phyloP scores from a whole-genome alignment of 2,329 filamentous ascomycete species.

The Stemphylium vesicarium region DNA sequence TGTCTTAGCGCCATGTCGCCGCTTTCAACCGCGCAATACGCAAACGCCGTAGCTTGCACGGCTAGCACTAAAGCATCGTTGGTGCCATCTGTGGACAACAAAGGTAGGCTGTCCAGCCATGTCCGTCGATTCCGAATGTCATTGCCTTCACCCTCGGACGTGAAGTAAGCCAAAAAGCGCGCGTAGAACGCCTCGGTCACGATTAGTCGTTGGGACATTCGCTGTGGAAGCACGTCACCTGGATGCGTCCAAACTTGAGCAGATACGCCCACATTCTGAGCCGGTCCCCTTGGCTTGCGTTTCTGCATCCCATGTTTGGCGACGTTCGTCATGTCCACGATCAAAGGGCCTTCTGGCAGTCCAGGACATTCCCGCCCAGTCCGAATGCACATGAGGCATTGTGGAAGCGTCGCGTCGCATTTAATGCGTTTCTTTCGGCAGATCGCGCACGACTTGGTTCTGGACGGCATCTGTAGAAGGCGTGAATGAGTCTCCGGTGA shows the following conservation, averaged over 20 bases:
- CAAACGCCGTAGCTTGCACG: conserved; percentile 35
- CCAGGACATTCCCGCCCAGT: conserved; percentile 34
- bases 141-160: conserved; percentile 29
- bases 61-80: conserved; percentile 34
- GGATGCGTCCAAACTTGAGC: background rate
- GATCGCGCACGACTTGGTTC: conserved; percentile 35
- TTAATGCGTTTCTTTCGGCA: conserved; percentile 43
- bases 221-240: conserved; percentile 2
- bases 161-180: conserved; percentile 37
- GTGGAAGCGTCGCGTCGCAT: conserved; percentile 40
- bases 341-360: conserved; percentile 32
- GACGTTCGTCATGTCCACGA: conserved; percentile 39
- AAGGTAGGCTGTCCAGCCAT: conserved; percentile 39
- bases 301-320: conserved; percentile 25
- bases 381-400: conserved; percentile 40
- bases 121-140: conserved; percentile 34
- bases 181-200: conserved; percentile 37
- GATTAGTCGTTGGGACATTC: conserved; percentile 22
- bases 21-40: conserved; percentile 35
- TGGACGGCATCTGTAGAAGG: conserved; percentile 26
- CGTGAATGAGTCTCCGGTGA: no score
- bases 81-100: conserved; percentile 29
- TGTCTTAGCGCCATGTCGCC: conserved; percentile 23
- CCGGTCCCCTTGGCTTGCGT: background rate
- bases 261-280: background rate